These are phyloP conservation scores for Sphagnum contortum DNA, from an alignment of 225 moss, liverwort and hornwort genomes.

Conservation along the genomic window DNA sequence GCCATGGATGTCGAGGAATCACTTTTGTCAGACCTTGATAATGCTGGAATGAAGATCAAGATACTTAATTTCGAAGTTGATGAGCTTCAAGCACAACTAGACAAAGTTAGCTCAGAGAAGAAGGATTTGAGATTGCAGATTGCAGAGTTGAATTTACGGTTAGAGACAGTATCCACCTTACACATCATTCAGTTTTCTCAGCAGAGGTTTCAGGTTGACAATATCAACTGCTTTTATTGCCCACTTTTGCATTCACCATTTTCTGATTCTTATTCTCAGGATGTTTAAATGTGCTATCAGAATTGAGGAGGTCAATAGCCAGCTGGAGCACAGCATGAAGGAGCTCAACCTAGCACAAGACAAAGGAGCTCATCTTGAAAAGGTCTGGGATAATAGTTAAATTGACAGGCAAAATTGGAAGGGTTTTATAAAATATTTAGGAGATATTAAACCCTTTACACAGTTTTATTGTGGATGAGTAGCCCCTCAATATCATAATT, in stretches of 20 bases:
- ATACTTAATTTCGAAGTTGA: constrained; percentile 34
- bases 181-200: constrained; percentile 6
- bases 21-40: constrained; percentile 40
- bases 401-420: neutral
- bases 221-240: too few relatives aligned
- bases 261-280: neutral
- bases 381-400: constrained; percentile 1
- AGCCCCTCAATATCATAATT: neutral
- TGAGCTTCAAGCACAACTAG: constrained; percentile 33
- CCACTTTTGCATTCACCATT: neutral
- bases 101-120: constrained; percentile 25
- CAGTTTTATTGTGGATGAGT: neutral
- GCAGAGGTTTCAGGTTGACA: constrained; percentile 1
- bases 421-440: neutral
- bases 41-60: constrained; percentile 26
- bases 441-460: constrained; percentile 3
- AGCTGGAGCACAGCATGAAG: constrained; percentile 12
- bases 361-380: constrained; percentile 1
- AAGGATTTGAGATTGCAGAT: constrained; percentile 27
- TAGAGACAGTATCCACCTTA: neutral
- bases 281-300: constrained; percentile 9
- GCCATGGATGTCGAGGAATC: constrained; percentile 23
- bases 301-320: constrained; percentile 23
- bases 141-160: constrained; percentile 31
- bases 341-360: constrained; percentile 25